Evolutionary conservation across 2,329 filamentous ascomycete species (phyloP).

Genomic region (Fusarium citri): DNA sequence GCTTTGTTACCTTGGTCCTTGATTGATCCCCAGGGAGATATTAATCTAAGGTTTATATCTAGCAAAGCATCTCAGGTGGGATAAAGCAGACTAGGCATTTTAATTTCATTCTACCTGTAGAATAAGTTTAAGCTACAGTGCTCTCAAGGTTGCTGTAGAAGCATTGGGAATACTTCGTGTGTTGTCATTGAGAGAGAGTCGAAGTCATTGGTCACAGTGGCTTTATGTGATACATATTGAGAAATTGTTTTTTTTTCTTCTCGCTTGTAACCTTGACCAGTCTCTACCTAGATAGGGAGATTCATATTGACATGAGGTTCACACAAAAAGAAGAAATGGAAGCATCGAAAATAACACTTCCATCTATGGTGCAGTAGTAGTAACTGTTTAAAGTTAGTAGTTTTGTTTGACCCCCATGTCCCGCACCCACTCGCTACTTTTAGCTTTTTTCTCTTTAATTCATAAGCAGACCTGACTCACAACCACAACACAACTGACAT

Average conservation of each 20-base stretch:
- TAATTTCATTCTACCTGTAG: neutral
- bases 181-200: neutral
- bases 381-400: neutral
- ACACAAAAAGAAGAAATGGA: neutral
- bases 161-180: neutral
- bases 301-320: neutral
- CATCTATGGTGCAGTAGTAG: neutral
- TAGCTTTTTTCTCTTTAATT: neutral
- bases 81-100: neutral
- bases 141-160: neutral
- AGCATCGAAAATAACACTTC: neutral
- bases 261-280: neutral
- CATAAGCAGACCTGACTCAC: neutral
- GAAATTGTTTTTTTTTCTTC: neutral
- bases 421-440: conserved; percentile 1
- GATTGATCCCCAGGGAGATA: neutral
- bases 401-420: neutral
- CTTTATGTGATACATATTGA: neutral
- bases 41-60: neutral
- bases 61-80: neutral
- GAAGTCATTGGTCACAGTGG: neutral
- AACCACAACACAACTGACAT: conserved; percentile 3
- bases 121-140: neutral
- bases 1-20: neutral
- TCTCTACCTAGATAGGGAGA: too few species aligned